Percentiles rank a stretch among this genome's conserved stretches.
Conservation (phyloP, 306 rosid species). For the Pachyrhizus erosus region DNA sequence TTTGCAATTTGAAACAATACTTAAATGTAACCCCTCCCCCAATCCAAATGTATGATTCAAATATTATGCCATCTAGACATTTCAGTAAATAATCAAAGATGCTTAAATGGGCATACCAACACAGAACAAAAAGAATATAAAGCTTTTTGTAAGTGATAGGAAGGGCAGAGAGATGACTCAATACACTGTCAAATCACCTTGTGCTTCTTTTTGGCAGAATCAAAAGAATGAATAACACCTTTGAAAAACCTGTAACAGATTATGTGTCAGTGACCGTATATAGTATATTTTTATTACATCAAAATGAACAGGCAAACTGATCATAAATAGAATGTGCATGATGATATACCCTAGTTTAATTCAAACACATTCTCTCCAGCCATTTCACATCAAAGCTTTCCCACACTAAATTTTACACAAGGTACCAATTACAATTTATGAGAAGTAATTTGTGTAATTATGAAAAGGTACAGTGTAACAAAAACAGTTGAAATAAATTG, state of each 20-base stretch:
- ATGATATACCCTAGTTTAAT: constrained; percentile 15
- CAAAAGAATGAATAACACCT: constrained; percentile 70
- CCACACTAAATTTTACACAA: neutral
- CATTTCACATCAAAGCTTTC: constrained; percentile 10
- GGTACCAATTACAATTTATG: constrained; percentile 8
- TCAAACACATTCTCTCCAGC: constrained; percentile 24
- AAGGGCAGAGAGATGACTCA: neutral
- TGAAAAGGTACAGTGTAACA: neutral
- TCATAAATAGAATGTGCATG: constrained; percentile 19
- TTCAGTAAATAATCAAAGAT: neutral
- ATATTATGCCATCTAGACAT: constrained; percentile 6
- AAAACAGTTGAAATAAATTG: neutral
- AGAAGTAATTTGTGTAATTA: constrained; percentile 13
- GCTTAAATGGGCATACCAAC: constrained; percentile 6
- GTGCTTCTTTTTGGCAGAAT: constrained; percentile 71
- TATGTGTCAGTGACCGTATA: constrained; percentile 21
- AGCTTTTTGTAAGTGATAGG: neutral
- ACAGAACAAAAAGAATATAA: neutral
- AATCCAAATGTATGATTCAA: neutral
- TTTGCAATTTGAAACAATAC: neutral
- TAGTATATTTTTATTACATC: neutral
- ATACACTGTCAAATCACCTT: constrained; percentile 59
- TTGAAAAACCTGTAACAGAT: constrained; percentile 75
- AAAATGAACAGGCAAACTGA: constrained; percentile 15
- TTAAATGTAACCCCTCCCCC: neutral